phyloP scores from a whole-genome alignment of 306 rosid genomes.

The Inga oerstediana region DNA sequence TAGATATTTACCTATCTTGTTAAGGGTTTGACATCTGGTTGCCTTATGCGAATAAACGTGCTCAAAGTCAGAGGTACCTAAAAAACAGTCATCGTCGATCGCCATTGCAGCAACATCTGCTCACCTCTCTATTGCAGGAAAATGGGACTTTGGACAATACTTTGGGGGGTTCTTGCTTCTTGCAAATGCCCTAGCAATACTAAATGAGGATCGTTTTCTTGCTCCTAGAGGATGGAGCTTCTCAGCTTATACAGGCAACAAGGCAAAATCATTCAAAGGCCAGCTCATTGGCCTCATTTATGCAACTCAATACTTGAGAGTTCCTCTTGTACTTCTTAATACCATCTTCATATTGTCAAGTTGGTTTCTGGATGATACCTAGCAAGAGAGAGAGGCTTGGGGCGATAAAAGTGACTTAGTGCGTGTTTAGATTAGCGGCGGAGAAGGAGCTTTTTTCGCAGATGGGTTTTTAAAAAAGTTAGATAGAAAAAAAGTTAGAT shows the following conservation, averaged over 20 bases:
- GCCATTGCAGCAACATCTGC: neutral
- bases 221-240: constrained; percentile 67
- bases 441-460: too few relatives aligned
- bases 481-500: too few relatives aligned
- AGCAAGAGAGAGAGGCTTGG: constrained; percentile 12
- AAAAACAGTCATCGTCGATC: neutral
- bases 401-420: too few relatives aligned
- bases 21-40: too few relatives aligned
- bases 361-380: constrained; percentile 65
- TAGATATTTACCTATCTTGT: too few relatives aligned
- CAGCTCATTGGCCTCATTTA: constrained; percentile 78
- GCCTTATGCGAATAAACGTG: neutral
- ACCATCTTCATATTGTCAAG: constrained; percentile 57
- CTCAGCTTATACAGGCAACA: constrained; percentile 59
- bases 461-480: too few relatives aligned
- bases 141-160: constrained; percentile 77
- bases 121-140: constrained; percentile 32
- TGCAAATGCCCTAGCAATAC: constrained; percentile 69
- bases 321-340: constrained; percentile 77
- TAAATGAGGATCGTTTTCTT: constrained; percentile 74
- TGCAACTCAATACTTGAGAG: constrained; percentile 74
- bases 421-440: too few relatives aligned
- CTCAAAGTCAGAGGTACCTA: neutral
- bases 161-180: constrained; percentile 72
- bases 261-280: constrained; percentile 68